Base-by-base conservation (phyloP, 1,139 yeast genomes). In the Debaryomyces sp. region DNA sequence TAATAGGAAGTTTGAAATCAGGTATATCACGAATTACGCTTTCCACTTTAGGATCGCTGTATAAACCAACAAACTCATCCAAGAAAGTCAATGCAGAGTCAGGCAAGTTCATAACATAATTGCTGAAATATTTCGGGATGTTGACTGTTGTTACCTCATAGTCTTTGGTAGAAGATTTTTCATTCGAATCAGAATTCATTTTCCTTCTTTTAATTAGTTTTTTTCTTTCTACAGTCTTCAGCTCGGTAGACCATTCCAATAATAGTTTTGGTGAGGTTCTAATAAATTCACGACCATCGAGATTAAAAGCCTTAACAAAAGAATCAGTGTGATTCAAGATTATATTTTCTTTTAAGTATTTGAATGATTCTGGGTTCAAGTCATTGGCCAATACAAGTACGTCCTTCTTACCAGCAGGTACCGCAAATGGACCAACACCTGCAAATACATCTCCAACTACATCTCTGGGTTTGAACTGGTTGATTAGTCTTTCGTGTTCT, bases 361-460 rank as follows among this genome's bases (percentile, higher is more conserved):
- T 80, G 68, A 71, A 88, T 47, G 96, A 85, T 53, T 87, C 89
- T 0, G 98, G 98, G 61, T 95, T 95, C 62, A 95, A 75, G 65
- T 95, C 99, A 64, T 92, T 95, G 15, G 98, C 97, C 59, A 92
- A 73, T 0, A 89, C 96, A 47, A 92, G 67, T 3, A 85, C 89
- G 17, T 80, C 78, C 52, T 87, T 89, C 66, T 88, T 91, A 15
- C 92, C 99, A 1, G 97, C 97, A 0, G 99, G 99, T 0, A 94
- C 83, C 1, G 96, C 95, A 73, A 95, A 95, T 2, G 99, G 99
- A 0, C 99, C 99, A 2, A 95, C 99, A 33, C 99, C 99, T 0
- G 97, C 99, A 81, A 95, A 89, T 0, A 91, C 98, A 71, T 95
- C 99, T 56, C 91, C 90, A 0, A 95, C 89, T 2, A 89, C 88